Evolutionary conservation across 1,139 yeast genomes (phyloP).

Genomic region (Scheffersomyces quercinus): DNA sequence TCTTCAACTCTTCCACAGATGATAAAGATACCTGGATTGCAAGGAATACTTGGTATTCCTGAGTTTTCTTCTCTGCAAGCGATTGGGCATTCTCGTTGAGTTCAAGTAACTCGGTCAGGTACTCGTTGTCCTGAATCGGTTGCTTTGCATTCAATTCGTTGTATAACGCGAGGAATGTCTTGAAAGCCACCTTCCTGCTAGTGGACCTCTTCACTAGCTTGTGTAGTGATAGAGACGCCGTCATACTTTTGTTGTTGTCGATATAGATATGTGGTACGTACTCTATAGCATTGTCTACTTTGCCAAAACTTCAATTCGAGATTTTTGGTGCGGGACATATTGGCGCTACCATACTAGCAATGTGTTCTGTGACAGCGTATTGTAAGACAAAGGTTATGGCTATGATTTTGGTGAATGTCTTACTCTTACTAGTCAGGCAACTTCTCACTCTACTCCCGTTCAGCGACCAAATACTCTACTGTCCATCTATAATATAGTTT

Average conservation of each 20-base stretch:
- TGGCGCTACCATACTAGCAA: no score
- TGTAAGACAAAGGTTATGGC: no score
- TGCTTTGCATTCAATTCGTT: slow-evolving; percentile 15
- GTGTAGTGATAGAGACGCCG: slow-evolving; percentile 7
- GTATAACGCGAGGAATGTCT: slow-evolving; percentile 15
- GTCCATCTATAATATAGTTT: no score
- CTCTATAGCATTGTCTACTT: no score
- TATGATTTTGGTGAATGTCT: no score
- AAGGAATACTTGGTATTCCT: slow-evolving; percentile 8
- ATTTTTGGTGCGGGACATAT: no score
- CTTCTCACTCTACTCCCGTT: no score
- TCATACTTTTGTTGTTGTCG: neutral
- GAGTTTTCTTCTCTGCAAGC: slow-evolving; percentile 7
- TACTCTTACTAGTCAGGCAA: no score
- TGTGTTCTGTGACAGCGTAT: no score
- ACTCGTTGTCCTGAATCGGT: slow-evolving; percentile 15
- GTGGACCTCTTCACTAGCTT: slow-evolving; percentile 18
- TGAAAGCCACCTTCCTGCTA: slow-evolving; percentile 11
- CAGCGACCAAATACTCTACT: no score
- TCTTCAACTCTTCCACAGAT: slow-evolving; percentile 10
- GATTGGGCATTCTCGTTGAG: slow-evolving; percentile 11
- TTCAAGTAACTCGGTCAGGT: slow-evolving; percentile 11
- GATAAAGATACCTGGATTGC: slow-evolving; percentile 13
- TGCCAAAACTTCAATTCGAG: no score
- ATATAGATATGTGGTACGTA: neutral